Percentiles rank a stretch among this genome's conserved stretches.
phyloP scores from a whole-genome alignment of 1,284 basidiomycete genomes.

The Cutaneotrichosporon mucoides region DNA sequence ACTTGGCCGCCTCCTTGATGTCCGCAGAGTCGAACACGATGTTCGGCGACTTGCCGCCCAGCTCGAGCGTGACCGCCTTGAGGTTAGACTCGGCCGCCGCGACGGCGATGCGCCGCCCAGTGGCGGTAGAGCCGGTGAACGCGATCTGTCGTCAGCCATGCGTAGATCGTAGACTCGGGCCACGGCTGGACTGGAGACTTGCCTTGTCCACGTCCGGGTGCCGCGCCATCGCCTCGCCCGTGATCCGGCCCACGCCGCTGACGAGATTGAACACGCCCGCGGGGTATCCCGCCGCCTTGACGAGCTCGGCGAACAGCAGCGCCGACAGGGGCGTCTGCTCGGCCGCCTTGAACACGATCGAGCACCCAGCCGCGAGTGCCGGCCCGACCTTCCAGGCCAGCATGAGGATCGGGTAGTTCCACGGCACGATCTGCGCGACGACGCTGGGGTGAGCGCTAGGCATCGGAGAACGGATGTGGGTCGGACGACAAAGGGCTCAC shows the following conservation, averaged over 20 bases:
- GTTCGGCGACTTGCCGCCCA: slow-evolving; percentile 48
- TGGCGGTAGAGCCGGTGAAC: slow-evolving; percentile 58
- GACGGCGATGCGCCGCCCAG: slow-evolving; percentile 79
- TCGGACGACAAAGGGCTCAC: slow-evolving; percentile 34
- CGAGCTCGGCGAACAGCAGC: slow-evolving; percentile 57
- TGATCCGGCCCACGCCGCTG: slow-evolving; percentile 62
- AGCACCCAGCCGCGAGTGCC: slow-evolving; percentile 62
- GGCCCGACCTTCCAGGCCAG: slow-evolving; percentile 88
- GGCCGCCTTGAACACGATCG: slow-evolving; percentile 43
- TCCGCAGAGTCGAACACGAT: slow-evolving; percentile 15
- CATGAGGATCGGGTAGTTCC: slow-evolving; percentile 83
- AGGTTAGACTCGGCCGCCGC: slow-evolving; percentile 74
- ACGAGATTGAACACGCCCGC: slow-evolving; percentile 82
- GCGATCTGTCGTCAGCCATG: slow-evolving; percentile 19
- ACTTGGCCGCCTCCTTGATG: slow-evolving; percentile 19
- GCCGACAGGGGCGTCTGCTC: slow-evolving; percentile 84
- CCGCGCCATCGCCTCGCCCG: slow-evolving; percentile 55
- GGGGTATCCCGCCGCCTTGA: slow-evolving; percentile 79
- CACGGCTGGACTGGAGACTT: not conserved
- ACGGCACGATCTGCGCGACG: slow-evolving; percentile 82
- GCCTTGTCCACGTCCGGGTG: slow-evolving; percentile 71
- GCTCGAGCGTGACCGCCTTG: slow-evolving; percentile 56
- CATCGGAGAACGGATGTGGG: no score
- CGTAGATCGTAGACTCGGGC: not conserved
- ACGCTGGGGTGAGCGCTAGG: slow-evolving; percentile 53